phyloP scores from a whole-genome alignment of 2,329 filamentous ascomycete genomes.

The Macrophomina pseudophaseolina region DNA sequence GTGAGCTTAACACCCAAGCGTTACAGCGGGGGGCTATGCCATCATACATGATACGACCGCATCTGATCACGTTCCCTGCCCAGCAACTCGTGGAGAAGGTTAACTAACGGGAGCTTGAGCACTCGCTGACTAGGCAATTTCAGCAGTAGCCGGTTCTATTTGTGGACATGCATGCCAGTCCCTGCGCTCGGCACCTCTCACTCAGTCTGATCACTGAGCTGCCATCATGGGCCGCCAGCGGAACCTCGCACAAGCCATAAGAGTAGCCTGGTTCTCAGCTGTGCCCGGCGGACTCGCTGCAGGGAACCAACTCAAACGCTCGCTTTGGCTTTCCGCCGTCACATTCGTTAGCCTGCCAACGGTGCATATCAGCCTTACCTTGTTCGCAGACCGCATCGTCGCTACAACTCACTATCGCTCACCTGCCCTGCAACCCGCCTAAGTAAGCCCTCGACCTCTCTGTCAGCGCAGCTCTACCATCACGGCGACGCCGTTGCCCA shows the following conservation, averaged over 20 bases:
- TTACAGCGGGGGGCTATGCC: conserved; percentile 47
- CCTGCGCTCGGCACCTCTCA: conserved; percentile 27
- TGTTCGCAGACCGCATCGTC: conserved; percentile 17
- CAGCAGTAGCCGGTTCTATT: conserved; percentile 27
- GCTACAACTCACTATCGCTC: conserved; percentile 15
- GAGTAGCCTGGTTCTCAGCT: conserved; percentile 40
- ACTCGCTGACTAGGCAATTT: conserved; percentile 45
- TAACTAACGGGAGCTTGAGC: conserved; percentile 37
- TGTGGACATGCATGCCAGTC: conserved; percentile 27
- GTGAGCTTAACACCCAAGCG: conserved; percentile 39
- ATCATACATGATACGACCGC: conserved; percentile 33
- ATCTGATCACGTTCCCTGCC: conserved; percentile 36
- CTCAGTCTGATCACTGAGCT: conserved; percentile 23
- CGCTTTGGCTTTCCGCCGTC: conserved; percentile 40
- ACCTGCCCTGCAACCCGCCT: conserved; percentile 10
- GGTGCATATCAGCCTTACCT: conserved; percentile 27
- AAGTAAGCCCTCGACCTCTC: conserved; percentile 16
- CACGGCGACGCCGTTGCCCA: conserved; percentile 21
- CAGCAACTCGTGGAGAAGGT: conserved; percentile 26
- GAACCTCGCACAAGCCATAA: conserved; percentile 28
- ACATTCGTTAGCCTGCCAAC: conserved; percentile 34
- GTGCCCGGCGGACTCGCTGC: conserved; percentile 36
- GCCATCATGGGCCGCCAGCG: conserved; percentile 24
- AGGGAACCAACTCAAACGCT: conserved; percentile 35
- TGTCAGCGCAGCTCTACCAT: conserved; percentile 12